Evolutionary conservation across 768 basidiomycete species (phyloP), one percentile per base, ranked within the genome.

Genomic region (Lyophyllum decastes): DNA sequence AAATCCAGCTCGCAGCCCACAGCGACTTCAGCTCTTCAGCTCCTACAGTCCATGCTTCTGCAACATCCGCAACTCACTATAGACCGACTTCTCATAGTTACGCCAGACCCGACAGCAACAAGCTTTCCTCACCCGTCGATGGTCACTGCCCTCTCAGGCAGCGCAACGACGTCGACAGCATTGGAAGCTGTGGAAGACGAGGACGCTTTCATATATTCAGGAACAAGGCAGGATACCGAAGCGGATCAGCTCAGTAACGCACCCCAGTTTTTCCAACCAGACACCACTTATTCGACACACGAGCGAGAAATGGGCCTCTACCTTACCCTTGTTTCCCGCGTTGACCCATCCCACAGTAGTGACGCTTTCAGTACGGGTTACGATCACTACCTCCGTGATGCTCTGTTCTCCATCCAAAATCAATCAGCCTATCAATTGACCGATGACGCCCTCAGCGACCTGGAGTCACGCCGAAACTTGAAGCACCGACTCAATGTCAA

Each of bases 281-380:
- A 82, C 57, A 89, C 85, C 33, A 93, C 89, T 19, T 86, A 82
- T 68, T 83, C 82, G n/a, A 89, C 90, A 1, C 91, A 92, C 67
- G 89, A 92, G 65, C 87, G 89, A 22, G 92, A 94, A 73, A 89
- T 91, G 82, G 84, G 81, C 4, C 79, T 95, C 22, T 94, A 95
- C 63, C 79, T 90, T 50, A 77, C 86, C 22, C 81, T 92, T 1
- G 85, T 95, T 17, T 90, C 89, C n/a, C 83, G 88, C 16, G 80
- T 91, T 17, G 87, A 92, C 64, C 88, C 88, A 25, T 81, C 82
- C 17, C 86, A 90, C 63, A 79, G 76, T 59, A 82, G 80, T 38
- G 87, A 90, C 60, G 82, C 79, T 16, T 92, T 93, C 75, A 93
- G 91, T 69, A 93, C 92, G 2, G 88, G 90, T 22, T 92, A 93